Evolutionary conservation across 2,329 filamentous ascomycete genomes (phyloP).

Genomic region (Zasmidium citrigriseum): DNA sequence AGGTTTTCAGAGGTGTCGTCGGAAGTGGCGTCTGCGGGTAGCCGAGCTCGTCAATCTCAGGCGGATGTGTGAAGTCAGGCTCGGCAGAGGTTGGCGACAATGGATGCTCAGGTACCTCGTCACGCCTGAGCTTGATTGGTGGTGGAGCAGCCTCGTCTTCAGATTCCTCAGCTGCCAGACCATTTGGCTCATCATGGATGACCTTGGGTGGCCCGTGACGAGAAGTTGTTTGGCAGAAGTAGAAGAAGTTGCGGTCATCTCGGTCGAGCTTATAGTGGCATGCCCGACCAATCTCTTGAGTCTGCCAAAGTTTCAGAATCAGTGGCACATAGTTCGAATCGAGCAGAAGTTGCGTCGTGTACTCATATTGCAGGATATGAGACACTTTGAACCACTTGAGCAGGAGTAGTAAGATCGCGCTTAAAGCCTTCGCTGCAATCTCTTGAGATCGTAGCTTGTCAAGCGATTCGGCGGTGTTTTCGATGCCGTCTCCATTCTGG

Average conservation of each 20-base stretch:
- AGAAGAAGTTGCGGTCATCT: conserved; percentile 84
- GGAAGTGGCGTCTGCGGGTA: conserved; percentile 73
- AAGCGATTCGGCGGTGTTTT: conserved; percentile 64
- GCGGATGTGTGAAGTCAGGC: conserved; percentile 39
- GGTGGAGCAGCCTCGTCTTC: conserved; percentile 82
- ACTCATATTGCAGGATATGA: conserved; percentile 94
- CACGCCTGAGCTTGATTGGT: conserved; percentile 64
- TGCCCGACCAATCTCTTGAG: conserved; percentile 89
- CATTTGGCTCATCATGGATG: conserved; percentile 19
- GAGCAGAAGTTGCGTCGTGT: conserved; percentile 86
- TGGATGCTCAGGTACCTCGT: conserved; percentile 36
- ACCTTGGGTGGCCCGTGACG: conserved; percentile 51
- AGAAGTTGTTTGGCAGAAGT: conserved; percentile 77
- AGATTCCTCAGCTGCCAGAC: conserved; percentile 39
- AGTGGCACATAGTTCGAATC: conserved; percentile 95
- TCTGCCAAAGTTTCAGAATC: conserved; percentile 87
- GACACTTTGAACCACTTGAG: conserved; percentile 96
- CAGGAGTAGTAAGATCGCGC: conserved; percentile 82
- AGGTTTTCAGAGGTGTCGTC: conserved; percentile 77
- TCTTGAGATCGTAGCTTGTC: conserved; percentile 81
- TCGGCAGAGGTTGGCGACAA: conserved; percentile 37
- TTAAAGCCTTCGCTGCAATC: conserved; percentile 87
- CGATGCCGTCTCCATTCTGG: conserved; percentile 29
- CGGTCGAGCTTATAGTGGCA: conserved; percentile 84
- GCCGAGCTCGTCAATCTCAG: conserved; percentile 81